Conservation (phyloP, 2,329 filamentous ascomycete species). For the Colletotrichum orbiculare region DNA sequence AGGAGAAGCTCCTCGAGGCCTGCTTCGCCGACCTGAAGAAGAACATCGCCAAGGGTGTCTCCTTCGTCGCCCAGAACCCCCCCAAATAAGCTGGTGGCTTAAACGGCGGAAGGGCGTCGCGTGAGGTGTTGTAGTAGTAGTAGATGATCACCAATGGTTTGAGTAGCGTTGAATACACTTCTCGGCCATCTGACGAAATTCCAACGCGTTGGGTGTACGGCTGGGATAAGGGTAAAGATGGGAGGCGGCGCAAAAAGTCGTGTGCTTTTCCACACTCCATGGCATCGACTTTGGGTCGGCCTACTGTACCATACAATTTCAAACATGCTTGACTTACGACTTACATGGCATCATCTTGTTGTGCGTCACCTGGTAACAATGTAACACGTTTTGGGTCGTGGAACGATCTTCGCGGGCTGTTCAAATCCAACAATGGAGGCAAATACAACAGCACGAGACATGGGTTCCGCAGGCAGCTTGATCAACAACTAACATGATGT, state of each 20-base stretch:
- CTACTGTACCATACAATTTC: conserved; percentile 36
- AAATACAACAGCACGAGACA: no score
- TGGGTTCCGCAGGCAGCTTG: no score
- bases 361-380: no score
- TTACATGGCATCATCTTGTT: not conserved
- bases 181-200: conserved; percentile 24
- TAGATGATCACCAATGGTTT: conserved; percentile 31
- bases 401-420: no score
- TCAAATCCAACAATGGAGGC: no score
- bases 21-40: conserved; percentile 86
- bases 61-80: conserved; percentile 70
- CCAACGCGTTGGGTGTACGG: conserved; percentile 18
- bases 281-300: conserved; percentile 36
- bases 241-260: conserved; percentile 31
- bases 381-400: no score
- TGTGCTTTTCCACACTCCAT: conserved; percentile 17
- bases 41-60: conserved; percentile 93
- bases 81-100: conserved; percentile 59
- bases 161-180: conserved; percentile 32
- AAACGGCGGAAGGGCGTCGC: conserved; percentile 7
- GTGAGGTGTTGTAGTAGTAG: conserved; percentile 18
- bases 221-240: conserved; percentile 28
- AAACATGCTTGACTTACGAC: conserved; percentile 35
- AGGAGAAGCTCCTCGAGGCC: conserved; percentile 90
- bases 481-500: no score